These are phyloP conservation scores for Amylostereum areolatum DNA, from an alignment of 1,284 basidiomycete genomes.

Conservation along the genomic window DNA sequence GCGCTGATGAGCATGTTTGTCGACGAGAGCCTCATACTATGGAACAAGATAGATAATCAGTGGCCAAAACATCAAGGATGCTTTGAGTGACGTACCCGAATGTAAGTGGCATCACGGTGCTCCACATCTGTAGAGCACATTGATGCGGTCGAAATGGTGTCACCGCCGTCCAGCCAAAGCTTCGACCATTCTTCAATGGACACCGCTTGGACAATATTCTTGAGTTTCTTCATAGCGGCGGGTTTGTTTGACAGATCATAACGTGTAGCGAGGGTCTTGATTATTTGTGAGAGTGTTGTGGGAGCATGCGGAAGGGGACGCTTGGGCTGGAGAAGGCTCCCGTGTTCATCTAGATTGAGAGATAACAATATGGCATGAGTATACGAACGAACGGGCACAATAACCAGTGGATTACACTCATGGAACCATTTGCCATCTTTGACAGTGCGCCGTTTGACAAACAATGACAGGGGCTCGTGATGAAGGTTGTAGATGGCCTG, in stretches of 20 bases:
- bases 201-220: not conserved
- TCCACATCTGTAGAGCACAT: not conserved
- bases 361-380: not conserved
- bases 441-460: not conserved
- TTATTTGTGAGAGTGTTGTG: not conserved
- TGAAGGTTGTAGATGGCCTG: constrained; percentile 15
- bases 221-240: not conserved
- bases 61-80: not conserved
- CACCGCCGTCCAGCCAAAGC: not conserved
- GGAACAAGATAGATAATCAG: not conserved
- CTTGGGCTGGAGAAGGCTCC: not conserved
- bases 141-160: not conserved
- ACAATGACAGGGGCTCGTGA: constrained; percentile 7
- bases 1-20: not conserved
- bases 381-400: too few relatives aligned
- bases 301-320: not conserved
- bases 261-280: not conserved
- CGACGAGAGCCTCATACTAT: not conserved
- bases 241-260: not conserved
- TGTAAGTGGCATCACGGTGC: not conserved
- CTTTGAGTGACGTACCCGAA: not conserved
- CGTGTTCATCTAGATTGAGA: too few relatives aligned
- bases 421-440: not conserved
- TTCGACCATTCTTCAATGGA: not conserved
- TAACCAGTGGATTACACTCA: too few relatives aligned